Base-by-base conservation (phyloP, 2,329 filamentous ascomycete species). In the Lecanosticta acicola region DNA sequence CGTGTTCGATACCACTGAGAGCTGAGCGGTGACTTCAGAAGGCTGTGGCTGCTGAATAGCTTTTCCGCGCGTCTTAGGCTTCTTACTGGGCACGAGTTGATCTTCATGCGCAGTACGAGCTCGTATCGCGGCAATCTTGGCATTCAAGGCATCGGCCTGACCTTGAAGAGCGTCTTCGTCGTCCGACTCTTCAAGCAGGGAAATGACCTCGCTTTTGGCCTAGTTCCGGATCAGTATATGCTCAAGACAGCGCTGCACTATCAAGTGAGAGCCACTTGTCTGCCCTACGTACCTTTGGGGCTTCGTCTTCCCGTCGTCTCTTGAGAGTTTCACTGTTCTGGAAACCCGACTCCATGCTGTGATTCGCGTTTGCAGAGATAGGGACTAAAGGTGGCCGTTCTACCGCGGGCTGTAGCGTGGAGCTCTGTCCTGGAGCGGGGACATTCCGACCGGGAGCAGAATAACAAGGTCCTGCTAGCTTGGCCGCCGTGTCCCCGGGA, bases 51-150 rank as follows among this genome's bases (percentile, higher is more conserved):
- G n/a, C n/a, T n/a, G n/a, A n/a, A n/a, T n/a, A n/a, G n/a, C 24
- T 29, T 11, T 11, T 29, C 24, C 24, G 5, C 24, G 5, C 24
- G 5, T 29, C 24, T 29, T 29, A 18, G 39, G 3, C 39, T 33
- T 33, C 39, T 53, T 49, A 2, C n/a, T 39, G 18, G 50, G 41
- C 18, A 55, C 26, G 11, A 49, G n/a, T 11, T 46, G 21, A 29
- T 55, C 50, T 35, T 51, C 53, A 16, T 45, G 26, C 9, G 42
- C 42, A 13, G 38, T 55, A 5, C 45, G 41, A 13, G 39, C 39
- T 14, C 45, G 48, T 19, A 53, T 55, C 13, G 47, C 41, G 1
- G 50, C 46, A 20, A 55, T 49, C 32, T 46, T 50, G 4, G 45
- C 47, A 16, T 49, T 37, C 1, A 50, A 17, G 3, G 39, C 48